A percentile compares a stretch with the other conserved stretches of the same genome.
These are phyloP conservation scores for Megacollybia marginata DNA, from an alignment of 768 basidiomycete genomes.

Conservation along the genomic window DNA sequence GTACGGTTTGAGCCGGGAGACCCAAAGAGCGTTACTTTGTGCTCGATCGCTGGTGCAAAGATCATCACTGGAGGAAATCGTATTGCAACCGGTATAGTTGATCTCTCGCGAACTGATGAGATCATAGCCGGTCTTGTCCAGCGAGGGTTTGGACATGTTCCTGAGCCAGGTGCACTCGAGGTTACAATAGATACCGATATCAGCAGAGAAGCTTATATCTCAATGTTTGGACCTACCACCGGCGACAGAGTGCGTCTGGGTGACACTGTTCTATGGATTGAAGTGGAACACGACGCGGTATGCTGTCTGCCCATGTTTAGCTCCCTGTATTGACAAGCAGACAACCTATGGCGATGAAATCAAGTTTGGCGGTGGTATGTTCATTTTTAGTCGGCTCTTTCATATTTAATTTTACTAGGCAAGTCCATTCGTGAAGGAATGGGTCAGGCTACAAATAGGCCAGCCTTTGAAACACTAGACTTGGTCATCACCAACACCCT, in stretches of 20 bases:
- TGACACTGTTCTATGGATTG: conserved; percentile 86
- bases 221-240: conserved; percentile 93
- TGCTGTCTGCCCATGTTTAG: conserved; percentile 5
- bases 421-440: conserved; percentile 95
- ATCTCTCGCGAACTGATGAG: conserved; percentile 33
- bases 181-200: conserved; percentile 49
- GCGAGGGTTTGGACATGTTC: conserved; percentile 62
- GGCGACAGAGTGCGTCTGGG: conserved; percentile 87
- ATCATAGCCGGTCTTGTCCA: conserved; percentile 43
- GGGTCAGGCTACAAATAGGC: conserved; percentile 80
- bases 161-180: conserved; percentile 55
- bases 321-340: conserved; percentile 22
- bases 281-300: conserved; percentile 83
- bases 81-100: conserved; percentile 52
- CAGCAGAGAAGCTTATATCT: conserved; percentile 68
- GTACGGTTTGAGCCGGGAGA: conserved; percentile 97
- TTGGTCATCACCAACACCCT: conserved; percentile 94
- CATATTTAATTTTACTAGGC: conserved; percentile 35
- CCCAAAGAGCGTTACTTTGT: conserved; percentile 73
- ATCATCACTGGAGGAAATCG: conserved; percentile 75
- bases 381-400: background rate
- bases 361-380: conserved; percentile 90
- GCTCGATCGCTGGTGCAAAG: conserved; percentile 65
- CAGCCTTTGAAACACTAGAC: conserved; percentile 67
- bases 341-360: conserved; percentile 93